Base-by-base conservation (phyloP, 768 basidiomycete genomes). In the Tulasnella sp. region DNA sequence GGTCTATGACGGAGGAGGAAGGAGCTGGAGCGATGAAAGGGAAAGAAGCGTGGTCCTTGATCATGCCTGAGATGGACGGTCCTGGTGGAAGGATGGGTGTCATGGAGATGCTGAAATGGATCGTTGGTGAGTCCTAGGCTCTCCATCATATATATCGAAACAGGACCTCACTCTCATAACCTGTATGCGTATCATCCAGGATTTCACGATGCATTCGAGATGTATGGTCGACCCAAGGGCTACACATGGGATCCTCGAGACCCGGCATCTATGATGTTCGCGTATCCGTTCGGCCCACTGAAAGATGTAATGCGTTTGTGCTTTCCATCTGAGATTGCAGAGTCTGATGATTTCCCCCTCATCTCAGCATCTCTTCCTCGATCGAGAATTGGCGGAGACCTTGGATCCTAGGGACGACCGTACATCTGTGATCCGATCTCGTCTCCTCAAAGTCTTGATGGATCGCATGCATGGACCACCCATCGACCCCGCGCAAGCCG, bases 231-330 rank as follows among this genome's bases (percentile, higher is more conserved):
- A 49, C 92, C 92, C 3, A 78, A 80, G 22, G 72, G 76, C 22
- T 96, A 93, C 73, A 84, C 81, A 25, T 97, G 91, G 90, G 88
- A 98, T 66, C 88, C 88, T 53, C 79, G 85, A 12, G 83, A 94
- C 68, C 79, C 82, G 0, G 68, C 70, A 7, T 90, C 88, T 9
- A 77, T 94, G 70, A 92, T 97, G 84, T 98, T 93, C 70, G 91
- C 83, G 0, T 96, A 97, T 69, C 93, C 94, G 5, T 82, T 89
- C 49, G 92, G 91, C 0, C 80, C 85, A 3, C 73, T 80, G 60
- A 85, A 82, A 70, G 86, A 92, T 68, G 92, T 94, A 68, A 64
- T 87, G 74, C 17, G 42, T 63, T 59, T 19, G 25, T 38, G 27
- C 30, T 57, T 45, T 41, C 8, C 41, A n/a, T 60, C 9, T 10